Evolutionary conservation across 2,329 filamentous ascomycete species (phyloP).

Genomic region (Aureobasidium leucospermi): DNA sequence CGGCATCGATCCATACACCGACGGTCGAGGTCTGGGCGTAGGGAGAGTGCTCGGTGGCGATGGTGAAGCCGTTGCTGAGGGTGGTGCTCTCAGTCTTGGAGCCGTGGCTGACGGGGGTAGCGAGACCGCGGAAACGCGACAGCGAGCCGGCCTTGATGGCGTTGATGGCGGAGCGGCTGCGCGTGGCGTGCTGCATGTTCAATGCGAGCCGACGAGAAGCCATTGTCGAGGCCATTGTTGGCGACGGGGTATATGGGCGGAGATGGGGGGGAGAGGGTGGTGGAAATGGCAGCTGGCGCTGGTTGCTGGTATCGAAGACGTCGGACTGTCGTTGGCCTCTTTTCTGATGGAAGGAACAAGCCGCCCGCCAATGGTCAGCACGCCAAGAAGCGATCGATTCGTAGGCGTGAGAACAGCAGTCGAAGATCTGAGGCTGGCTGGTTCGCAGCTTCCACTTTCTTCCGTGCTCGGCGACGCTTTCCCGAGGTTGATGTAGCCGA

Average conservation of each 20-base stretch:
- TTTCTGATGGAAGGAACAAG: constrained; percentile 7
- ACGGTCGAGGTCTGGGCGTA: constrained; percentile 98
- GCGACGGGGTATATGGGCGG: constrained; percentile 22
- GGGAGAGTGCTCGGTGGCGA: constrained; percentile 95
- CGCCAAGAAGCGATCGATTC: neutral
- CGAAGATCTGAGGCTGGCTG: neutral
- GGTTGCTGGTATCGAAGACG: constrained; percentile 19
- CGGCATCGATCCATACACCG: constrained; percentile 98
- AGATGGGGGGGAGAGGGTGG: constrained; percentile 32
- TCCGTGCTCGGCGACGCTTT: neutral
- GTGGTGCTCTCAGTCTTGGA: constrained; percentile 93
- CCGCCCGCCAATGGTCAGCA: neutral
- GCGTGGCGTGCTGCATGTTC: constrained; percentile 84
- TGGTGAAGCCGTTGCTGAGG: constrained; percentile 93
- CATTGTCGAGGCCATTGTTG: constrained; percentile 49
- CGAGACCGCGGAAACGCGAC: constrained; percentile 76
- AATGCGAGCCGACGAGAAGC: constrained; percentile 95
- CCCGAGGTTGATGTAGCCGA: neutral
- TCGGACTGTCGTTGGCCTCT: constrained; percentile 4
- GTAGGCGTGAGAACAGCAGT: neutral
- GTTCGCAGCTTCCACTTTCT: neutral
- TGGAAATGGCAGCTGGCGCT: constrained; percentile 27
- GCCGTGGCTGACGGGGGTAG: constrained; percentile 67
- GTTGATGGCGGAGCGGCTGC: constrained; percentile 77
- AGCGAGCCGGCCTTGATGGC: constrained; percentile 57